Evolutionary conservation across 192 early-diverging fungal genomes (phyloP), one percentile per base, ranked within the genome.

Genomic region (Obelidium mucronatum): DNA sequence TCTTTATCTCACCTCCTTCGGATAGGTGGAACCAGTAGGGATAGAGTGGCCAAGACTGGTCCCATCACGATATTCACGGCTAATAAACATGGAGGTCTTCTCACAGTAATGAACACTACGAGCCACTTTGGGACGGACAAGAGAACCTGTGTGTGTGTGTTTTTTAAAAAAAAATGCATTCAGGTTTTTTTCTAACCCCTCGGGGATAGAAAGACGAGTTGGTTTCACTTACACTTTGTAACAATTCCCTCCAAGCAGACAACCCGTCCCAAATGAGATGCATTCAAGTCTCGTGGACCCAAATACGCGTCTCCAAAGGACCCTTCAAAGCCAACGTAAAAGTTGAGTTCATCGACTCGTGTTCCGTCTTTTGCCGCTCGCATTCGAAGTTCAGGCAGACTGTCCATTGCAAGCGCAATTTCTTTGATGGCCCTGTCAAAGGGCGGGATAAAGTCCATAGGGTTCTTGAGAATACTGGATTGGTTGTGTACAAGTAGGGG

Each of bases 231-330:
- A 91, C 97, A 99, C 73, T 94, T 91, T 15, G 97, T 98, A 30
- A 99, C 97, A 73, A 99, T 99, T 55, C 95, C 98, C 83, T 99
- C 97, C 30, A 99, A 78, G 64, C 94, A 96, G 39, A 99, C 89
- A 60, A 97, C 87, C 80, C 91, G 92, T 40, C 97, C 96, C 30
- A 99, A 74, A 42, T 91, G 90, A 56, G 78, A 81, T 2, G 98
- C 91, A 40, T 88, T 90, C 53, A 99, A 73, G 30, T 93, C 92
- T 64, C 98, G 87, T 28, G 97, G 97, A 61, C 91, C 94, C 73
- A 97, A 81, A 60, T 94, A 90, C 62, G 94, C 80, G 53, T 92
- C 92, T 33, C 97, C 97, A 85, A 99, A 98, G 54, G 92, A 91
- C 17, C 98, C 98, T 55, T 93, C 87, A 54, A 99, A 88, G 15